Conservation (phyloP, 2,329 filamentous ascomycete species). For the Paracorniculantispora psalliotae region DNA sequence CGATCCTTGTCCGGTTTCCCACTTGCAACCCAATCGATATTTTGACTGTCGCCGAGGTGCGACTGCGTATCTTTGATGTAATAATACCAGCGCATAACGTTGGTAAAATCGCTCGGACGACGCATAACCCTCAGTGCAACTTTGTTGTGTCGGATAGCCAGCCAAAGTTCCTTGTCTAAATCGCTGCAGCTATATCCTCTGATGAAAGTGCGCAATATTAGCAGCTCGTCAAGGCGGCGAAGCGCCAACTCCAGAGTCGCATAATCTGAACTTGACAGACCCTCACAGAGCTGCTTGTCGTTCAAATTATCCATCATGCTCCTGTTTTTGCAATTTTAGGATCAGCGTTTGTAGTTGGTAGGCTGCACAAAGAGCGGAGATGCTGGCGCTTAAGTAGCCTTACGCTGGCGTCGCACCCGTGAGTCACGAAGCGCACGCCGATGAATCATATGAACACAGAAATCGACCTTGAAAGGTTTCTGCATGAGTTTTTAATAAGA, state of each 20-base stretch:
- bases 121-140: not conserved
- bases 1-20: constrained; percentile 19
- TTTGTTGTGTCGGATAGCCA: not conserved
- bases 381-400: not conserved
- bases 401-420: too few relatives aligned
- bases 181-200: not conserved
- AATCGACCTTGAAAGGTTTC: not conserved
- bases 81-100: constrained; percentile 7
- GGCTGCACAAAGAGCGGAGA: not conserved
- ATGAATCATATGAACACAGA: not conserved
- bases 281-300: not conserved
- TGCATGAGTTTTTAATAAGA: not conserved
- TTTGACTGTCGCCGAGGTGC: not conserved
- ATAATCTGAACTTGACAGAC: not conserved
- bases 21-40: not conserved
- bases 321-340: too few relatives aligned
- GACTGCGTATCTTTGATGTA: not conserved
- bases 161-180: not conserved
- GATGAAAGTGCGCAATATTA: constrained; percentile 4
- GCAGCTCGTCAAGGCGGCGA: not conserved
- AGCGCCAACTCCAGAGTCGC: not conserved
- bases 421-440: not conserved
- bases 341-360: not conserved
- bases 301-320: too few relatives aligned
- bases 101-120: not conserved